Evolutionary conservation across 495 filamentous ascomycete genomes (phyloP).

Genomic region (Durotheca rogersii): DNA sequence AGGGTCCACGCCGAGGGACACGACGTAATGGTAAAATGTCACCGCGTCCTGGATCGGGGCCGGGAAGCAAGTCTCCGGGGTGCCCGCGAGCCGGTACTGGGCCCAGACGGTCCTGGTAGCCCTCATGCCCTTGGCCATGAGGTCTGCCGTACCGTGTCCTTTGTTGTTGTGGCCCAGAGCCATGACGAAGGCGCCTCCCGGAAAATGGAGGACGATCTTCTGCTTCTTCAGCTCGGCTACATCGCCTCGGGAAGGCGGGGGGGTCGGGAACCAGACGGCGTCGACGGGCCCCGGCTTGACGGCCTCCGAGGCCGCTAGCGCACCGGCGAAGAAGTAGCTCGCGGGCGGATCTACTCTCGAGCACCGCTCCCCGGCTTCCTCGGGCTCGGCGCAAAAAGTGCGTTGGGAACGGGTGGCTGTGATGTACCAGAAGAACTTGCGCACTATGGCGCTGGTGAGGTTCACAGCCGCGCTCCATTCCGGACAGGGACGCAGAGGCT

Average conservation of each 20-base stretch:
- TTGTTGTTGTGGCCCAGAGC: not conserved
- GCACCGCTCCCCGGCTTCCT: not conserved
- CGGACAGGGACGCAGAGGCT: not conserved
- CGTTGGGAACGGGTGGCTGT: not conserved
- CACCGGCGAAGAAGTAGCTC: not conserved
- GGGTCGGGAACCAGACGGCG: constrained; percentile 9
- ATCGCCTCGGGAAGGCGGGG: not conserved
- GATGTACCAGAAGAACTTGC: not conserved
- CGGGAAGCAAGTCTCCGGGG: not conserved
- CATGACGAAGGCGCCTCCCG: constrained; percentile 1
- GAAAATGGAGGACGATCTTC: constrained; percentile 2
- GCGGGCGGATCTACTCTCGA: not conserved
- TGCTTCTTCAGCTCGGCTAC: not conserved
- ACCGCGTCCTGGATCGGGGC: not conserved
- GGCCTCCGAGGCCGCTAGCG: not conserved
- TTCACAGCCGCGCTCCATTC: not conserved
- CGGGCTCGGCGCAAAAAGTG: not conserved
- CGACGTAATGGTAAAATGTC: not conserved
- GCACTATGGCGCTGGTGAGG: not conserved
- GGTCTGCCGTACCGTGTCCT: not conserved
- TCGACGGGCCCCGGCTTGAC: constrained; percentile 1
- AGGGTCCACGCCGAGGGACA: not conserved
- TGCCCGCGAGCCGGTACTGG: not conserved
- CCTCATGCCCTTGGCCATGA: not conserved
- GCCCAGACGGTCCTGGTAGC: not conserved